Evolutionary conservation across 1,284 basidiomycete genomes (phyloP).

Genomic region (Entoloma clypeatum): DNA sequence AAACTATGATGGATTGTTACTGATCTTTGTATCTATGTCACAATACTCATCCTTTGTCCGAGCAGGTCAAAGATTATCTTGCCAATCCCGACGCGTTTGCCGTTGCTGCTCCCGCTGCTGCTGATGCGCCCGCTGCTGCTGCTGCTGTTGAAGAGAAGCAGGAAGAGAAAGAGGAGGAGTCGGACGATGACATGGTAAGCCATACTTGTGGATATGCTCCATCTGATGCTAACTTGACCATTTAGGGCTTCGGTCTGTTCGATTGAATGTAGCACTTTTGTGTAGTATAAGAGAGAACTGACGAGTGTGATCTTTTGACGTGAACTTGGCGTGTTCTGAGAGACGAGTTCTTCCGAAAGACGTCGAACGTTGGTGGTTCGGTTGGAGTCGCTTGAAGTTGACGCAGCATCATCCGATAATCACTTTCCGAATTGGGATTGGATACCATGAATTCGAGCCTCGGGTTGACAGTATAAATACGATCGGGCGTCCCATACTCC

Average conservation of each 20-base stretch:
- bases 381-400: too few relatives aligned
- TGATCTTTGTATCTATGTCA: conserved; percentile 8
- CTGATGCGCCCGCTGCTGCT: conserved; percentile 56
- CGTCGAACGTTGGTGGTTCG: conserved; percentile 26
- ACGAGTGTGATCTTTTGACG: too few relatives aligned
- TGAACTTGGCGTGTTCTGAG: too few relatives aligned
- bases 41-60: conserved; percentile 25
- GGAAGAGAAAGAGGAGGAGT: conserved; percentile 87
- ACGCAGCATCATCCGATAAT: conserved; percentile 30
- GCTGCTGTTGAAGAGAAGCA: conserved; percentile 67
- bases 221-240: conserved; percentile 8
- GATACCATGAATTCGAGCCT: conserved; percentile 10
- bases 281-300: too few relatives aligned
- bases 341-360: conserved; percentile 13
- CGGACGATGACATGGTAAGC: conserved; percentile 90
- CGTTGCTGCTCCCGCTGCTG: conserved; percentile 68
- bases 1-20: conserved; percentile 22
- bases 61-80: conserved; percentile 90
- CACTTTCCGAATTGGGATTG: conserved; percentile 32
- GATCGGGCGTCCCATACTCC: too few relatives aligned
- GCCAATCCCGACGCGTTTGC: conserved; percentile 97
- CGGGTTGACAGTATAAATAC: conserved; percentile 12
- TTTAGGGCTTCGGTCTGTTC: conserved; percentile 43
- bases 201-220: conserved; percentile 5
- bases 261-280: conserved; percentile 34